Evolutionary conservation across 306 rosid species (phyloP), one percentile per base, ranked within the genome.

Genomic region (Vigna trinervia): DNA sequence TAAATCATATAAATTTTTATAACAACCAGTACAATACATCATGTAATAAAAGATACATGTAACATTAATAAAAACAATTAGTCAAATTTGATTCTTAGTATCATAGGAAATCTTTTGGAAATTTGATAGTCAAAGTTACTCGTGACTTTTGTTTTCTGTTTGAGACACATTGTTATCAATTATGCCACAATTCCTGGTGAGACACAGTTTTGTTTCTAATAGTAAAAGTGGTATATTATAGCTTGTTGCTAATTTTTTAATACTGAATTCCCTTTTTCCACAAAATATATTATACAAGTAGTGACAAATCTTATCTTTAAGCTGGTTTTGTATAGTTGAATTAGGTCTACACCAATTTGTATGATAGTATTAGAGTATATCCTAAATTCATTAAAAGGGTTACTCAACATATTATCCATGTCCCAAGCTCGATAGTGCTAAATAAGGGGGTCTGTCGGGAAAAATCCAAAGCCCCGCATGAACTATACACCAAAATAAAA

Each of bases 51-150:
- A 47, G 11, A 22, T 52, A 15, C 45, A 38, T 58, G 9, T 2
- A 45, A 56, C 75, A 67, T 17, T 2, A 6, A 14, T 4, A 4
- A 65, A 4, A 53, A 23, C 17, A 3, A 39, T 1, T 8, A 11
- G 4, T 8, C 14, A 30, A n/a, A 8, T 3, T 73, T 72, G 71
- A 63, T 64, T 69, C 50, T 20, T 68, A 71, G 78, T 67, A 56
- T n/a, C 60, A 69, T 43, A n/a, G 78, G 62, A 53, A 69, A 26
- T 48, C 41, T 66, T 80, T 65, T 66, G 64, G 63, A 57, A 62
- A 34, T 75, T 52, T 38, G 10, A 17, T 69, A 43, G 30, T 22
- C 47, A 4, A 66, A 10, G 43, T 63, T 78, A 26, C 65, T 66
- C 13, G 7, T 59, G 74, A 23, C 76, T 71, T 79, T 71, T 71